phyloP scores from a whole-genome alignment of 768 basidiomycete species.

The Lentinula detonsa region DNA sequence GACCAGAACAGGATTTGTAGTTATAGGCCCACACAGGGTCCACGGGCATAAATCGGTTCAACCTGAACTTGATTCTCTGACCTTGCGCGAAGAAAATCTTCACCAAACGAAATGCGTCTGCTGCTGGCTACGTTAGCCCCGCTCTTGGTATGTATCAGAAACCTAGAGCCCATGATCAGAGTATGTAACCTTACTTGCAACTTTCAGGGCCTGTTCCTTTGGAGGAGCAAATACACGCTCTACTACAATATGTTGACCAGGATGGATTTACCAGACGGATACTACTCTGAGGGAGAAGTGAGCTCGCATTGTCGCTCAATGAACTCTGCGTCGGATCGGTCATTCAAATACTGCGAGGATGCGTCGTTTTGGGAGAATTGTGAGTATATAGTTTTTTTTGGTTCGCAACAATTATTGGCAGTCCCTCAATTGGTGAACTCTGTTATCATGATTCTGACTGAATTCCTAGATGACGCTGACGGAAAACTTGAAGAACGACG shows the following conservation, averaged over 20 bases:
- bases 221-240: constrained; percentile 35
- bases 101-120: not conserved
- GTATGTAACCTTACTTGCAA: constrained; percentile 3
- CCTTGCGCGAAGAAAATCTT: no score
- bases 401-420: no score
- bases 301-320: constrained; percentile 38
- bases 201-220: constrained; percentile 14
- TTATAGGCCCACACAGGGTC: no score
- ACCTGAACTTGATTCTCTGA: no score
- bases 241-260: constrained; percentile 35
- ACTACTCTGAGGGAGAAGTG: constrained; percentile 47
- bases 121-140: not conserved
- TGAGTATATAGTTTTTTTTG: not conserved
- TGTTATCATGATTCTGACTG: no score
- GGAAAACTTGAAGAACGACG: constrained; percentile 22
- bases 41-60: no score
- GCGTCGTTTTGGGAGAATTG: constrained; percentile 51
- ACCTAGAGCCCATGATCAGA: constrained; percentile 12
- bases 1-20: no score
- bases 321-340: constrained; percentile 22
- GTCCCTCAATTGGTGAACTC: no score
- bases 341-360: constrained; percentile 58
- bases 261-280: constrained; percentile 41
- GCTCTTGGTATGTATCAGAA: constrained; percentile 14
- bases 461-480: constrained; percentile 23